Percentiles rank a stretch among this genome's conserved stretches.
Evolutionary conservation across 2,329 filamentous ascomycete species (phyloP).

Genomic region (Penicillium sp.): DNA sequence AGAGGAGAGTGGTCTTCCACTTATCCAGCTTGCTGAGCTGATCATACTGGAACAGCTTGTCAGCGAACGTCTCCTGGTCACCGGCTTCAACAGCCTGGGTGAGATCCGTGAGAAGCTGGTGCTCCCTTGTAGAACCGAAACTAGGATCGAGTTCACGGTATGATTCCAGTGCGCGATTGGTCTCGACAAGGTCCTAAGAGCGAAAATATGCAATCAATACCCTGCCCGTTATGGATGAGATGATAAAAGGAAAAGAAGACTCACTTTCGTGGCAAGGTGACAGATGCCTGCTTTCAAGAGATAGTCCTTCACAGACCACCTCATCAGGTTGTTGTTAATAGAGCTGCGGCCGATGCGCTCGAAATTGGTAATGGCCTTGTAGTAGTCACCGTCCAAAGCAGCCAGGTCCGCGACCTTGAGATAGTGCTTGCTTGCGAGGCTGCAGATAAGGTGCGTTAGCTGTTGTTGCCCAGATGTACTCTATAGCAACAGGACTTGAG

Average conservation of each 20-base stretch:
- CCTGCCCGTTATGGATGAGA: neutral
- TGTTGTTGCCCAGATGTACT: neutral
- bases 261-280: conserved; percentile 64
- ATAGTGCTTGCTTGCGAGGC: conserved; percentile 87
- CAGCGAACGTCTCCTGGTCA: conserved; percentile 77
- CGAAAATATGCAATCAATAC: conserved; percentile 1
- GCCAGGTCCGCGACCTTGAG: conserved; percentile 87
- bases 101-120: conserved; percentile 75
- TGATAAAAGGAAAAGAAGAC: neutral
- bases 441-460: conserved; percentile 33
- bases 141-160: conserved; percentile 76
- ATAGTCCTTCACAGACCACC: conserved; percentile 92
- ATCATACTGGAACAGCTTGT: conserved; percentile 84
- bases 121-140: conserved; percentile 74
- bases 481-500: neutral
- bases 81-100: conserved; percentile 69
- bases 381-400: conserved; percentile 78
- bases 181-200: conserved; percentile 66
- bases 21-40: conserved; percentile 91
- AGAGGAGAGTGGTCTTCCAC: conserved; percentile 87
- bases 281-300: conserved; percentile 92
- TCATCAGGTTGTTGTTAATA: conserved; percentile 87
- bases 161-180: conserved; percentile 72
- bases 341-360: conserved; percentile 76
- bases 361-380: conserved; percentile 74